Evolutionary conservation across 495 filamentous ascomycete species (phyloP), one percentile per base, ranked within the genome.

Genomic region (Schizothecium vesticola): DNA sequence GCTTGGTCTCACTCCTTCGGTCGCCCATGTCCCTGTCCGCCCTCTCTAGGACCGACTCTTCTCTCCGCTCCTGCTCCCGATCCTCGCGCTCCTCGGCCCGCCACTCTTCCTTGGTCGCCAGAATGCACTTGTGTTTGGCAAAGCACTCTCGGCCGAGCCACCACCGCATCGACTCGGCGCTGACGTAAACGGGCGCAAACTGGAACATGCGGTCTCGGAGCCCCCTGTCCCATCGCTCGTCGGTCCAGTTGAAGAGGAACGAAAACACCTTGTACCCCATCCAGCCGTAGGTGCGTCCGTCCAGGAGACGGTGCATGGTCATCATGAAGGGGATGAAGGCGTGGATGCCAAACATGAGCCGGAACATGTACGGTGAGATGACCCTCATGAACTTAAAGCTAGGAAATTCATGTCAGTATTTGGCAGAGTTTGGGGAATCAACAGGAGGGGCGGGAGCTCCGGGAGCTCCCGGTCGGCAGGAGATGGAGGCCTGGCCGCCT

Each of bases 291-390:
- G 96, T 65, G 0, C 77, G 78, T 1, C 88, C 81, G 5, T 88
- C 86, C 6, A 97, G 77, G 11, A 86, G 63, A 0, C 75, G 71
- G 68, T 93, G 94, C 83, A 94, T 92, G 1, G 85, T 84, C 89
- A 97, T 91, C 94, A 97, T 98, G 73, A 96, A 80, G 1, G 94
- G 94, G 67, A 98, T 97, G 79, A 97, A 98, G 0, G 93, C 88
- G 75, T 97, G 94, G 62, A 97, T 94, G 23, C 94, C 94, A 74
- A 98, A 98, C 70, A 96, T 83, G 31, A 92, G 68, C 1, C 92
- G 84, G 78, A 97, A 98, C 75, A 92, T 82, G 19, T 71, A 81
- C 0, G 93, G 91, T 1, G 89, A 88, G 56, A 97, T 90, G 23
- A 89, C 79, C 3, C 87, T 85, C 92, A 97, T 95, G 81, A 97